Percentiles rank a stretch among this genome's conserved stretches.
These are phyloP conservation scores for Schwanniomyces sp. DNA, from an alignment of 805 yeast genomes.

Conservation along the genomic window DNA sequence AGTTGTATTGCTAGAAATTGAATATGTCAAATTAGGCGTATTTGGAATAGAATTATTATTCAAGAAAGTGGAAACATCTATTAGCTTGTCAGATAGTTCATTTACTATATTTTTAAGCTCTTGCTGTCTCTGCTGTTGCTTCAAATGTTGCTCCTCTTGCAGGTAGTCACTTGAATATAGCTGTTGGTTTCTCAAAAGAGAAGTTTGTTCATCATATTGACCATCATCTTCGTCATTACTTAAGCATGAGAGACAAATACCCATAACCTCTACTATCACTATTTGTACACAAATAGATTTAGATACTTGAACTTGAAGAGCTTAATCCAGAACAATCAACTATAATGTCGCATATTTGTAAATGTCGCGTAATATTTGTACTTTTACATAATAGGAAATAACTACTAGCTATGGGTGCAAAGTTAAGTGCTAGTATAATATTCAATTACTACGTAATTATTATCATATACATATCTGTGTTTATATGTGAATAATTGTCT, in stretches of 20 bases:
- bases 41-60: slow-evolving; percentile 7
- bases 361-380: not conserved
- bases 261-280: slow-evolving; percentile 30
- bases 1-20: slow-evolving; percentile 1
- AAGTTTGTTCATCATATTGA: slow-evolving; percentile 39
- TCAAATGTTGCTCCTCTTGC: slow-evolving; percentile 37
- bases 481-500: no score
- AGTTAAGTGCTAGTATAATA: no score
- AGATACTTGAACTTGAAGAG: not conserved
- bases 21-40: slow-evolving; percentile 4
- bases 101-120: slow-evolving; percentile 48
- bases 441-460: no score
- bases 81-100: slow-evolving; percentile 37
- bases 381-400: not conserved
- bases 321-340: not conserved
- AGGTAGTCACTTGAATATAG: slow-evolving; percentile 28
- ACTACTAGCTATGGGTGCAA: no score
- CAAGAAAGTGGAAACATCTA: slow-evolving; percentile 36
- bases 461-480: no score
- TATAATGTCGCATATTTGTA: not conserved
- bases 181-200: slow-evolving; percentile 27
- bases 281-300: not conserved
- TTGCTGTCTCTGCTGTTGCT: slow-evolving; percentile 46
- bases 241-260: slow-evolving; percentile 49
- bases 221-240: slow-evolving; percentile 34